A percentile compares a stretch with the other conserved stretches of the same genome.
Conservation (phyloP, 768 basidiomycete genomes). For the Psilocybe cubensis region DNA sequence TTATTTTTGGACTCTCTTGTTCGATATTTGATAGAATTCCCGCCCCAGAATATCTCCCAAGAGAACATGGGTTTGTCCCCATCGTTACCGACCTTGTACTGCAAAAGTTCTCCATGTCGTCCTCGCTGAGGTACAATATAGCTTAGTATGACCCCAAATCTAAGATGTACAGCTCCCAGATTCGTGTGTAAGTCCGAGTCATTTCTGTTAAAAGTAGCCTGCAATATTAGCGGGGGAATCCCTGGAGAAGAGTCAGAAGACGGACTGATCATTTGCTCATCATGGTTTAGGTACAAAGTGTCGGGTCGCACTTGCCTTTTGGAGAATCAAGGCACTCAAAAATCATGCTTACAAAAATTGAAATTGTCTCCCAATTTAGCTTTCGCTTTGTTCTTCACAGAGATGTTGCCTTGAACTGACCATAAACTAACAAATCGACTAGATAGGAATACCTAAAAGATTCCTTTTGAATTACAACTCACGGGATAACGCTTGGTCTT, state of each 20-base stretch:
- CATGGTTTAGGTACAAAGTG: slow-evolving; percentile 5
- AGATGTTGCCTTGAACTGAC: slow-evolving; percentile 27
- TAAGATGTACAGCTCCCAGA: too few species aligned
- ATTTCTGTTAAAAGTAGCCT: not conserved
- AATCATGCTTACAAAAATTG: slow-evolving; percentile 13
- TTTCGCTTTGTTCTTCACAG: slow-evolving; percentile 32
- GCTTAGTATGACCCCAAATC: too few species aligned
- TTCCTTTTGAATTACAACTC: not conserved
- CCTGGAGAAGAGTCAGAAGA: slow-evolving; percentile 9
- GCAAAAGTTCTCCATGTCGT: slow-evolving; percentile 12
- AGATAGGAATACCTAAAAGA: slow-evolving; percentile 12
- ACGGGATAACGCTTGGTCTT: slow-evolving; percentile 11
- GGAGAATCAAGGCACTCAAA: slow-evolving; percentile 15
- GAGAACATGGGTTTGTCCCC: slow-evolving; percentile 21
- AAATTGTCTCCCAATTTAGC: slow-evolving; percentile 19
- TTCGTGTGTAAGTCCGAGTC: not conserved
- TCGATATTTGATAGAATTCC: slow-evolving; percentile 20
- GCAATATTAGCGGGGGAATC: not conserved
- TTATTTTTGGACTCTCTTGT: slow-evolving; percentile 34
- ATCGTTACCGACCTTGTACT: slow-evolving; percentile 33
- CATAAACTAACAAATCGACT: slow-evolving; percentile 24
- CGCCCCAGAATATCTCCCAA: slow-evolving; percentile 12
- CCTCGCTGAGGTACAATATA: too few species aligned
- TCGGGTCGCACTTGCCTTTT: slow-evolving; percentile 21
- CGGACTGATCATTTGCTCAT: slow-evolving; percentile 10